A percentile compares a stretch with the other conserved stretches of the same genome.
These are phyloP conservation scores for Chloranthus sessilifolius DNA, from an alignment of 164 flowering plant species.

Conservation along the genomic window DNA sequence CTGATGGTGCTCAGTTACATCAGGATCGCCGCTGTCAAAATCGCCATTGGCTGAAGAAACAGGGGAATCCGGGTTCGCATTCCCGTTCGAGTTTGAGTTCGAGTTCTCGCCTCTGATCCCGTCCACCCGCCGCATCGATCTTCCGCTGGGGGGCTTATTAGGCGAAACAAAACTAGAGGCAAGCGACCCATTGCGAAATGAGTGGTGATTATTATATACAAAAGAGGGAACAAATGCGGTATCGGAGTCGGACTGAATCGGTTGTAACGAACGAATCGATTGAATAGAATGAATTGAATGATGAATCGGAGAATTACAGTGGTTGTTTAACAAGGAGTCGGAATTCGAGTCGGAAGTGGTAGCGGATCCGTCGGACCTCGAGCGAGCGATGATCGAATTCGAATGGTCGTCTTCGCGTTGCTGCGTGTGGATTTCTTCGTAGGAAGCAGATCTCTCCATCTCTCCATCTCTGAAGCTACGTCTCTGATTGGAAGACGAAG, in stretches of 20 bases:
- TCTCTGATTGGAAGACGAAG: neutral
- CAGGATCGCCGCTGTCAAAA: constrained; percentile 1
- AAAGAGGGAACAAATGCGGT: neutral
- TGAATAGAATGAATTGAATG: constrained; percentile 26
- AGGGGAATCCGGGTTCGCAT: constrained; percentile 7
- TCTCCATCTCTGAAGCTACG: neutral
- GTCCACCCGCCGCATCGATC: constrained; percentile 20
- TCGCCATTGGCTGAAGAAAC: neutral
- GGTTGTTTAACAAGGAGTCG: neutral
- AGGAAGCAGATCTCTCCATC: constrained; percentile 10
- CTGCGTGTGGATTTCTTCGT: constrained; percentile 3
- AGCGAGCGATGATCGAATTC: constrained; percentile 29
- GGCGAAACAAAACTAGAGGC: constrained; percentile 20
- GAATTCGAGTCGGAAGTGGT: neutral
- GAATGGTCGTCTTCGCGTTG: neutral
- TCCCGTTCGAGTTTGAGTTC: neutral
- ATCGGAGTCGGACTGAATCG: neutral
- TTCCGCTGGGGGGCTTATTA: constrained; percentile 55
- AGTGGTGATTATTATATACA: constrained; percentile 25
- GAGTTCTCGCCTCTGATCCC: constrained; percentile 18
- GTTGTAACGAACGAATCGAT: constrained; percentile 10
- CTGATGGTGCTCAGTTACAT: constrained; percentile 8
- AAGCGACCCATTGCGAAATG: constrained; percentile 21
- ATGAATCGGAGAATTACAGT: constrained; percentile 16
- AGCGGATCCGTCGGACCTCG: constrained; percentile 43